Base-by-base conservation (phyloP, 345 rosid species). In the Melaleuca alternifolia region DNA sequence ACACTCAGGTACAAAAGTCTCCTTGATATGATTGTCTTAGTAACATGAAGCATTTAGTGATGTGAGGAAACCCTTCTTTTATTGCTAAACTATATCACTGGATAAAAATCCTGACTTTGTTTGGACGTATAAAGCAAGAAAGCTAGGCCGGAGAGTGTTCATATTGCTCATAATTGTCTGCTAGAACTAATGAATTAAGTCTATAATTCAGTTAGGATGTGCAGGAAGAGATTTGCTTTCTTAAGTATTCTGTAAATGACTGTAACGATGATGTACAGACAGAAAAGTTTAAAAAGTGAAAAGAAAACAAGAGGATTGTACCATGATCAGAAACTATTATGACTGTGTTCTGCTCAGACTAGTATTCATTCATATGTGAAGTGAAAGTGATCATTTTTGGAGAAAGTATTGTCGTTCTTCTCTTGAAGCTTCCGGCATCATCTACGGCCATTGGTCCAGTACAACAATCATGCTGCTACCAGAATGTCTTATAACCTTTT, bases 1-100 rank as follows among this genome's bases (percentile, higher is more conserved):
- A 97, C 87, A 94, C 99, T 12, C 99, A 96, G 98, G 98, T 97
- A 83, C 14, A n/a, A 50, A 18, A 18, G 48, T 37, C 81, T 37
- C 26, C 81, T 71, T 37, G 81, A 18, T 71, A 20, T 20, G 81
- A 37, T 37, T 10, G 81, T 71, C 81, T 37, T 18, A 71, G 44
- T 71, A 37, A 10, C 2, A 37, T 71, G 81, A 37, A 71, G 26
- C 81, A 37, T 18, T 18, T 37, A 37, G 24, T 5, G 48, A 33
- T 37, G 81, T 71, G 81, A 71, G 48, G 81, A 71, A 37, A 10
- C 48, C 33, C 48, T 71, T 71, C 7, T 71, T 37, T 71, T 37
- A 20, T 71, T 4, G 26, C 24, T 71, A 18, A 37, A 33, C 24
- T 37, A 24, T 71, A 71, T 23, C 44, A 65, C 18, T 14, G 2